Conservation (phyloP, 345 rosid genomes). For the Salix brachista region DNA sequence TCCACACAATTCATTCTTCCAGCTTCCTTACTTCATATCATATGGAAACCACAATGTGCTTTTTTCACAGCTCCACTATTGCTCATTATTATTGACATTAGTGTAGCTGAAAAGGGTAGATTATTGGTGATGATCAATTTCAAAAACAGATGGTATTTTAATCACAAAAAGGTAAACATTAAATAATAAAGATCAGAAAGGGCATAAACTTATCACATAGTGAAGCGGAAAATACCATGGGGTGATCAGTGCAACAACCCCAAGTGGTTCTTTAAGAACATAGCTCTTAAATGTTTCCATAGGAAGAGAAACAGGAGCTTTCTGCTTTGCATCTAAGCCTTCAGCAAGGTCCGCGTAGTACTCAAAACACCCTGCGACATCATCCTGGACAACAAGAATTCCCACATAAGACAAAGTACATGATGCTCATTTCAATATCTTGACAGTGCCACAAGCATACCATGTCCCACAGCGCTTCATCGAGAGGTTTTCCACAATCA, state of each 20-base stretch:
- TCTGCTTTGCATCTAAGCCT: conserved; percentile 85
- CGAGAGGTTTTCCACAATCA: conserved; percentile 90
- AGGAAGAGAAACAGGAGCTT: conserved; percentile 81
- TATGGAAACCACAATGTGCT: not conserved
- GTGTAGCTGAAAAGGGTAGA: not conserved
- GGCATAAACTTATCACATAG: not conserved
- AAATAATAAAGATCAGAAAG: not conserved
- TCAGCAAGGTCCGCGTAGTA: conserved; percentile 96
- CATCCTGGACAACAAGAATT: conserved; percentile 63
- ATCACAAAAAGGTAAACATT: not conserved
- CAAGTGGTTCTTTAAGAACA: conserved; percentile 84
- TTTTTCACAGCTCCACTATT: not conserved
- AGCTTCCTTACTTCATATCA: not conserved
- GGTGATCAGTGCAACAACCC: conserved; percentile 90
- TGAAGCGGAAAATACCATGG: conserved; percentile 62
- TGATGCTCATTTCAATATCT: not conserved
- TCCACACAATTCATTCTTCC: not conserved
- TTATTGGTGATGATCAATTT: not conserved
- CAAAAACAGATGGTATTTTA: not conserved
- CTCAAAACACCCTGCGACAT: conserved; percentile 94
- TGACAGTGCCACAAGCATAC: conserved; percentile 34
- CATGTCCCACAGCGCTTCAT: conserved; percentile 91
- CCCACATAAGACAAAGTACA: conserved; percentile 13
- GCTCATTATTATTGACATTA: not conserved
- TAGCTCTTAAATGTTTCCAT: conserved; percentile 71